These are phyloP conservation scores for Leccinum boreale DNA, from an alignment of 768 basidiomycete genomes.

Conservation along the genomic window DNA sequence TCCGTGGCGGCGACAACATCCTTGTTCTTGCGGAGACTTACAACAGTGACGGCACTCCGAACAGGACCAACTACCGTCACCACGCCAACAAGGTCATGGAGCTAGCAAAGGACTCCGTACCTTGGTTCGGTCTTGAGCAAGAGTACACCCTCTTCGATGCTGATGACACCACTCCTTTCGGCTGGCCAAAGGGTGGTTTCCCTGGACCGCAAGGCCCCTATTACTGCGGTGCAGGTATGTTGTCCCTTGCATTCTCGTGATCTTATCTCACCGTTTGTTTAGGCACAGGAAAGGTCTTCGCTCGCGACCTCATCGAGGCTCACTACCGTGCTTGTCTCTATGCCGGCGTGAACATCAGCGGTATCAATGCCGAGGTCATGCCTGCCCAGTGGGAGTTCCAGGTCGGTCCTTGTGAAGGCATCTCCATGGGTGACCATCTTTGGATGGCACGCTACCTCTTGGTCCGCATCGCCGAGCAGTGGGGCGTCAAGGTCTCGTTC, in stretches of 20 bases:
- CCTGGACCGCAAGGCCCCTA: constrained; percentile 99
- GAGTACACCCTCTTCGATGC: constrained; percentile 97
- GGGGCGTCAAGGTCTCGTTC: constrained; percentile 97
- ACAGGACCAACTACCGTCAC: constrained; percentile 94
- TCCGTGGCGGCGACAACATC: constrained; percentile 98
- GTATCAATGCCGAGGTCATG: constrained; percentile 99
- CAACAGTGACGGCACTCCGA: constrained; percentile 98
- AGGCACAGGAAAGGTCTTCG: constrained; percentile 98
- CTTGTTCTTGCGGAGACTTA: constrained; percentile 96
- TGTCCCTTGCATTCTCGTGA: neutral
- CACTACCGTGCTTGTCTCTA: constrained; percentile 98
- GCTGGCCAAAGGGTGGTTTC: constrained; percentile 99
- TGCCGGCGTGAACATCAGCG: constrained; percentile 94
- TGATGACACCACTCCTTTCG: constrained; percentile 79
- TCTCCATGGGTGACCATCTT: constrained; percentile 98
- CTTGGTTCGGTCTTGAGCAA: constrained; percentile 99
- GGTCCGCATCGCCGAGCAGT: constrained; percentile 94
- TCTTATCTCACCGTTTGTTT: constrained; percentile 8
- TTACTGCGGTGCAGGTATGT: constrained; percentile 94
- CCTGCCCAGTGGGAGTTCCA: constrained; percentile 99
- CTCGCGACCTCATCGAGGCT: constrained; percentile 97
- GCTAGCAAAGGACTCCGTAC: constrained; percentile 68
- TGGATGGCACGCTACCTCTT: constrained; percentile 99
- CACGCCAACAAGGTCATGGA: constrained; percentile 96
- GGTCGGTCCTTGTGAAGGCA: constrained; percentile 97